Base-by-base conservation (phyloP, 176 grass and related monocot species). In the Carex pumila region DNA sequence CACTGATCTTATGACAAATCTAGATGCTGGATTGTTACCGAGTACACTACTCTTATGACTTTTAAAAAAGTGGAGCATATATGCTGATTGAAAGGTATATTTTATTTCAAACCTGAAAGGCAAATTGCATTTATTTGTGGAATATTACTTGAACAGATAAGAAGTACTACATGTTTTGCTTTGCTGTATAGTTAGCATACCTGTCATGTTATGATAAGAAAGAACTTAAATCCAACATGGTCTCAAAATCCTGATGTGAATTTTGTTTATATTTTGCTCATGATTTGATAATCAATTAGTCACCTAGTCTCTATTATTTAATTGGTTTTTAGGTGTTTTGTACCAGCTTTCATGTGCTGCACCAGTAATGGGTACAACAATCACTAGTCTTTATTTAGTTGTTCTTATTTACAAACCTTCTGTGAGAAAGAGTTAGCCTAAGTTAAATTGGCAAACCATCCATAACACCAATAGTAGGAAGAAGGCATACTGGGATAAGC, bases 1-100 rank as follows among this genome's bases (percentile, higher is more conserved):
- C 25, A 36, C 49, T 50, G 2, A 41, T 78, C n/a, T 62, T 62
- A 52, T 55, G 22, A 25, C 49, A 12, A 75, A 54, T 54, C 12
- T 76, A 55, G 21, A 17, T 56, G 73, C 73, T 18, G 52, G 13
- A 34, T 78, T 34, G 29, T 17, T 78, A 57, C 50, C 18, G 29
- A 56, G 13, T 2, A 17, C 10, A 14, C 72, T 34, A 36, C 73
- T 78, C 49, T 71, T 43, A n/a, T 13, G 25, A 55, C 50, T 77
- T 77, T 9, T 15, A 56, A 56, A 77, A 56, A 77, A 56, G 73
- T 25, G 6, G 73, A 55, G 73, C 43, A 53, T 55, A 77, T 77
- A 56, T 77, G 41, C 73, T 56, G 29, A 56, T 54, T 56, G 71
- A 52, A 75, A 75, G 21, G 43, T 53, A 75, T 75, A 75, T 75